A percentile compares a stretch with the other conserved stretches of the same genome.
These are phyloP conservation scores for Alternaria consortialis DNA, from an alignment of 2,329 filamentous ascomycete species.

Conservation along the genomic window DNA sequence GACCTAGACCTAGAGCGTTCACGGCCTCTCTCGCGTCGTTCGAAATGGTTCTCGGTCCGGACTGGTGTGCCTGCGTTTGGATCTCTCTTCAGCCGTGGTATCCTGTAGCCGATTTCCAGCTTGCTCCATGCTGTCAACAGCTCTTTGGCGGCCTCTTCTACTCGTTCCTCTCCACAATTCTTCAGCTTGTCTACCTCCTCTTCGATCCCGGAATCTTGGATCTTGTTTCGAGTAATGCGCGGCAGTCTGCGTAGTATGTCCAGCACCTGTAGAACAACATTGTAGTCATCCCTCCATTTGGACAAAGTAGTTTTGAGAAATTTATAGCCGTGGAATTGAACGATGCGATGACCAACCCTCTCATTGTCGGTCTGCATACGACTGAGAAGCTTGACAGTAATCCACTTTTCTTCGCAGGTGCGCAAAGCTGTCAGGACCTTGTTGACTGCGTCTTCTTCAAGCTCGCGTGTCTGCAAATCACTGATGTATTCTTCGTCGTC, in stretches of 20 bases:
- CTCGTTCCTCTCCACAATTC: slow-evolving; percentile 74
- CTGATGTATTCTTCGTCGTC: slow-evolving; percentile 97
- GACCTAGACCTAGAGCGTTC: slow-evolving; percentile 61
- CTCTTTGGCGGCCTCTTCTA: slow-evolving; percentile 73
- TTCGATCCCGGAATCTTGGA: slow-evolving; percentile 95
- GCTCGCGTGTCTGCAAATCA: slow-evolving; percentile 78
- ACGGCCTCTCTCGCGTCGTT: slow-evolving; percentile 63
- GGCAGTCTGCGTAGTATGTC: slow-evolving; percentile 90
- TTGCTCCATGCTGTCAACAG: slow-evolving; percentile 88
- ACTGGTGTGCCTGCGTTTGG: slow-evolving; percentile 62
- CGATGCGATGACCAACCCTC: slow-evolving; percentile 83
- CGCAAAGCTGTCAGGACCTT: slow-evolving; percentile 97
- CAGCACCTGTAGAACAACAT: slow-evolving; percentile 87
- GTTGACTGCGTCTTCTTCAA: slow-evolving; percentile 84
- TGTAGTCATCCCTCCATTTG: slow-evolving; percentile 87
- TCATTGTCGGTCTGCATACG: slow-evolving; percentile 90
- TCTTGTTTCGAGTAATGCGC: slow-evolving; percentile 94
- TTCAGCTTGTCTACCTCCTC: slow-evolving; percentile 75
- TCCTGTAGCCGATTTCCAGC: slow-evolving; percentile 89
- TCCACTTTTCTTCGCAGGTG: slow-evolving; percentile 99
- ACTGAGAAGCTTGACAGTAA: slow-evolving; percentile 90
- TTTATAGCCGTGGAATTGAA: slow-evolving; percentile 96
- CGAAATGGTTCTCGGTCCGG: slow-evolving; percentile 64
- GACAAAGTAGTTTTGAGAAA: slow-evolving; percentile 88
- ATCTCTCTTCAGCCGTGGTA: slow-evolving; percentile 87